Evolutionary conservation across 331 rosid species (phyloP).

Genomic region (Quercus phellos): DNA sequence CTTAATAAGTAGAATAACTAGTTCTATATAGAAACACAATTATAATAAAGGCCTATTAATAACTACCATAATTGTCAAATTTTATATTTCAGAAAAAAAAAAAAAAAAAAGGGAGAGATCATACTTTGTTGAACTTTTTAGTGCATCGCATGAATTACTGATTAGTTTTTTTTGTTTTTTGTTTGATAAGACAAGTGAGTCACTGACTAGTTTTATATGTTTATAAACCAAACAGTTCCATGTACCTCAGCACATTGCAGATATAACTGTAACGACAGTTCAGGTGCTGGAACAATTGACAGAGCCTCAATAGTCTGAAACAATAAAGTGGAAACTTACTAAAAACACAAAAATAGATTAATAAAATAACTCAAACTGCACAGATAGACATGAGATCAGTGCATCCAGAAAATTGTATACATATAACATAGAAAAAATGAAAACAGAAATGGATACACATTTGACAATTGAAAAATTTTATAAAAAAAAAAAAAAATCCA

Average conservation of each 20-base stretch:
- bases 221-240: conserved; percentile 17
- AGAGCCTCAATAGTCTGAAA: conserved; percentile 79
- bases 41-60: too few species aligned
- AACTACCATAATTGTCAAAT: too few species aligned
- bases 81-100: too few species aligned
- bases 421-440: neutral
- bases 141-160: too few species aligned
- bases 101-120: too few species aligned
- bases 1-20: too few species aligned
- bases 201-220: neutral
- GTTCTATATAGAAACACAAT: too few species aligned
- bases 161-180: too few species aligned
- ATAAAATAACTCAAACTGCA: neutral
- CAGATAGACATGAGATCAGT: neutral
- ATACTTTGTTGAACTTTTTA: too few species aligned
- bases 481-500: too few species aligned
- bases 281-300: conserved; percentile 70
- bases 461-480: neutral
- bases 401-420: neutral
- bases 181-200: too few species aligned
- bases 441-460: neutral
- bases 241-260: conserved; percentile 98
- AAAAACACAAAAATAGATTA: neutral
- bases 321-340: conserved; percentile 6
- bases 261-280: conserved; percentile 78